phyloP scores from a whole-genome alignment of 805 yeast genomes.

The Hagleromyces aurorensis region DNA sequence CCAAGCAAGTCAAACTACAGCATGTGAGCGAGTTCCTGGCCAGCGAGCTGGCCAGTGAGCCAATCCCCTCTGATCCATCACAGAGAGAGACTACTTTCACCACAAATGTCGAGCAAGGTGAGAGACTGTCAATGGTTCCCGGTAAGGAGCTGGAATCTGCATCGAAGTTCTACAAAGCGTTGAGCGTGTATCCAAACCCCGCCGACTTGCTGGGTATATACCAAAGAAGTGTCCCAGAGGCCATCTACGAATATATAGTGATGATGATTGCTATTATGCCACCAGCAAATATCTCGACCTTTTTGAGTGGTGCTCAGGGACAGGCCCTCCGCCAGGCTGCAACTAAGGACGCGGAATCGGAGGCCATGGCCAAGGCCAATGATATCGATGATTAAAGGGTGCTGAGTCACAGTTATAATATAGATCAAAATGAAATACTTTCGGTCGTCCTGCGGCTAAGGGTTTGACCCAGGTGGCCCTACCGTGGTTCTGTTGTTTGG shows the following conservation, averaged over 20 bases:
- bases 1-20: conserved; percentile 52
- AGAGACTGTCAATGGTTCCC: conserved; percentile 59
- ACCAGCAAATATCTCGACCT: conserved; percentile 67
- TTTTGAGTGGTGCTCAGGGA: conserved; percentile 41
- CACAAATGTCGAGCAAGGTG: conserved; percentile 78
- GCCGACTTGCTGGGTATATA: conserved; percentile 83
- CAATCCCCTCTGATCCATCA: conserved; percentile 61
- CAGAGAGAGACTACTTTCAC: conserved; percentile 76
- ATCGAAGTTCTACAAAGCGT: conserved; percentile 83
- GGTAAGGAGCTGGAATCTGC: conserved; percentile 79
- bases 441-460: too few species aligned
- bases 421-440: too few species aligned
- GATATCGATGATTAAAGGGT: conserved; percentile 28
- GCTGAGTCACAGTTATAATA: too few species aligned
- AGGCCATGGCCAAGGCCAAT: conserved; percentile 22
- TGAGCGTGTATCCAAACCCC: conserved; percentile 90
- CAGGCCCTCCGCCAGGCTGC: conserved; percentile 10
- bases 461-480: too few species aligned
- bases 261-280: conserved; percentile 88
- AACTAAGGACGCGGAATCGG: conserved; percentile 18
- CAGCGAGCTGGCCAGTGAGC: conserved; percentile 58
- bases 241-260: conserved; percentile 73
- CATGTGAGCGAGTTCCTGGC: conserved; percentile 54
- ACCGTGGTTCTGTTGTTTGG: too few species aligned
- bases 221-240: conserved; percentile 80